Base-by-base conservation (phyloP, 139 green algal species). In the Closterium sp. region DNA sequence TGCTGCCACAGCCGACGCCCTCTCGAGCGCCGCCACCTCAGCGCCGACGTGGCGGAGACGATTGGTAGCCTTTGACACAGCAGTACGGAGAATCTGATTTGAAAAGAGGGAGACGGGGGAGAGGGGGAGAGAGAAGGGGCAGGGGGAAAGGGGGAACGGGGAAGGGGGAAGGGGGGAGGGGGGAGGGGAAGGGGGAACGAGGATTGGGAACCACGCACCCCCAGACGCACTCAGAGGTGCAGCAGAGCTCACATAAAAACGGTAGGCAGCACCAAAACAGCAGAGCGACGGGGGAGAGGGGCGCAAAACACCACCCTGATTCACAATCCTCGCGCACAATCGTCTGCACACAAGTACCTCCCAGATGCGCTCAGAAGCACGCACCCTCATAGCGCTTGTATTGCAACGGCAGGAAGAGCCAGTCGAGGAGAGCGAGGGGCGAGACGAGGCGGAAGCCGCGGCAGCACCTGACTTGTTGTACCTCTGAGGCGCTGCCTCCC, bases 401-500 rank as follows among this genome's bases (percentile, higher is more conserved):
- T 9, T 87, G 81, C 1, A 25, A 5, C 2, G 89, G 84, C 32
- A 32, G 19, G 81, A 94, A 94, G 34, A 6, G 21, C 89, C 89
- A 94, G 3, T 88, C 32, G 21, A 34, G 6, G 36, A 94, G 93
- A 31, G 92, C 89, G 1, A 93, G 89, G 2, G 84, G 91, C n/a
- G 91, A 93, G 16, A 94, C 91, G 34, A 94, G 33, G 36, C 91
- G 89, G 23, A 91, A 84, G 21, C n/a, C n/a, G n/a, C n/a, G n/a
- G n/a, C n/a, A n/a, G n/a, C n/a, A n/a, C n/a, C n/a, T n/a, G n/a
- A n/a, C n/a, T n/a, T n/a, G n/a, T n/a, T n/a, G n/a, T n/a, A n/a
- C n/a, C n/a, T n/a, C n/a, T n/a, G n/a, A n/a, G n/a, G n/a, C n/a
- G n/a, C n/a, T n/a, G n/a, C n/a, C n/a, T n/a, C n/a, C n/a, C n/a